These are phyloP conservation scores for Lycium barbarum DNA, from an alignment of 257 asterid species.

Conservation along the genomic window DNA sequence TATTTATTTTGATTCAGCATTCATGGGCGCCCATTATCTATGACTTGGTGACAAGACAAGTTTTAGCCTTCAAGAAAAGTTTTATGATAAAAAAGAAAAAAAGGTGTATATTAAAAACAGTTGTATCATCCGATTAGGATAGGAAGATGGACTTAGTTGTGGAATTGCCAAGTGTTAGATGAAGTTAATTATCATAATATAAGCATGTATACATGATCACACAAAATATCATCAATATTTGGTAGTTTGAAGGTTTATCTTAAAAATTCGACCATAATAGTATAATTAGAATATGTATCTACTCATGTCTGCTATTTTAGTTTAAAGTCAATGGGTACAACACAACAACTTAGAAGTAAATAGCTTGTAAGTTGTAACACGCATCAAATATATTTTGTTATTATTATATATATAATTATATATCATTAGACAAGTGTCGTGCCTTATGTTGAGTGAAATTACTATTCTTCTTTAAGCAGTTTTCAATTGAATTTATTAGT, in stretches of 20 bases:
- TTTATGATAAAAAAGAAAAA: not conserved
- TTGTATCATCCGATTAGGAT: not conserved
- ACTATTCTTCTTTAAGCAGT: too few relatives aligned
- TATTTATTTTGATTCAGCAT: slow-evolving; percentile 10
- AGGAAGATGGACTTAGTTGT: not conserved
- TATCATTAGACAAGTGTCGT: too few relatives aligned
- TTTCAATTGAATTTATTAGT: too few relatives aligned
- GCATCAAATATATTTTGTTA: not conserved
- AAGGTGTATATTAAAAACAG: too few relatives aligned
- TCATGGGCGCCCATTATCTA: slow-evolving; percentile 47
- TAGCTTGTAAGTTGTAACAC: not conserved
- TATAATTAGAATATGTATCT: not conserved
- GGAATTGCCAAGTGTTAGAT: not conserved
- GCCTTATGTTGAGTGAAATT: too few relatives aligned
- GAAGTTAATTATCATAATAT: not conserved
- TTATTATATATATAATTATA: not conserved
- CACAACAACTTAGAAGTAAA: not conserved
- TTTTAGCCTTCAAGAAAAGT: slow-evolving; percentile 36
- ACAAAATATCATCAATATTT: not conserved
- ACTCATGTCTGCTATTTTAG: not conserved
- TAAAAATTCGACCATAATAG: not conserved
- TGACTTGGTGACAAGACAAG: slow-evolving; percentile 22
- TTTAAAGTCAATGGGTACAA: not conserved
- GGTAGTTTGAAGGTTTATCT: not conserved
- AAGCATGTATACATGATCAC: not conserved